Percentiles rank a stretch among this genome's conserved stretches.
Evolutionary conservation across 2,329 filamentous ascomycete genomes (phyloP).

Genomic region (Colletotrichum sp.): DNA sequence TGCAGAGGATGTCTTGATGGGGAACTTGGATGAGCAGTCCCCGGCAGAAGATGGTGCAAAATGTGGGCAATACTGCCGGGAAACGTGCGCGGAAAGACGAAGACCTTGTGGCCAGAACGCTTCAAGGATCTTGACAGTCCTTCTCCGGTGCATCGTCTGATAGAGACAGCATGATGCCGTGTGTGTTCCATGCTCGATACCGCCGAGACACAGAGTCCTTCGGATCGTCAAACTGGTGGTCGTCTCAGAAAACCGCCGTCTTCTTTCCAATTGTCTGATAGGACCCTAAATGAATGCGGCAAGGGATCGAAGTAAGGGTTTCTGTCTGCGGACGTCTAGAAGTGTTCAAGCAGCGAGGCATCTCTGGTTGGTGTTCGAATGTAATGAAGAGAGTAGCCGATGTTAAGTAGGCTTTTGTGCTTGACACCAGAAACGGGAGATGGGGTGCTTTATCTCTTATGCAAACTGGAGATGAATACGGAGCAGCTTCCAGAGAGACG

Average conservation of each 20-base stretch:
- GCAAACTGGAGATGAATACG: neutral
- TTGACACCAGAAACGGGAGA: too few relatives aligned
- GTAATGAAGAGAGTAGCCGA: too few relatives aligned
- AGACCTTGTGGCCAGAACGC: neutral
- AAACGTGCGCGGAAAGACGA: neutral
- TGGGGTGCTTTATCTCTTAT: too few relatives aligned
- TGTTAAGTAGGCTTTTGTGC: too few relatives aligned
- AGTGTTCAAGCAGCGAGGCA: too few relatives aligned
- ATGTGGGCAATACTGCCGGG: neutral
- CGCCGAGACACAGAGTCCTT: neutral
- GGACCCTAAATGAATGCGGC: too few relatives aligned
- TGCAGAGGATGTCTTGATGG: neutral
- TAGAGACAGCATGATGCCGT: neutral
- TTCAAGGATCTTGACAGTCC: neutral
- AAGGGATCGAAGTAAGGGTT: too few relatives aligned
- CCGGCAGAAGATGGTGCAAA: neutral
- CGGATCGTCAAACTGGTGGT: neutral
- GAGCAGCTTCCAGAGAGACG: neutral
- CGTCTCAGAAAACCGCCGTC: neutral
- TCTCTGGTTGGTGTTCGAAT: too few relatives aligned
- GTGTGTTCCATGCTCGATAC: neutral
- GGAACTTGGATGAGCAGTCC: neutral
- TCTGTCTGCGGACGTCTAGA: too few relatives aligned
- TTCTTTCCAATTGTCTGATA: neutral
- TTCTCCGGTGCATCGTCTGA: neutral